These are phyloP conservation scores for Daldinia sp. DNA, from an alignment of 2,329 filamentous ascomycete genomes.

Conservation along the genomic window DNA sequence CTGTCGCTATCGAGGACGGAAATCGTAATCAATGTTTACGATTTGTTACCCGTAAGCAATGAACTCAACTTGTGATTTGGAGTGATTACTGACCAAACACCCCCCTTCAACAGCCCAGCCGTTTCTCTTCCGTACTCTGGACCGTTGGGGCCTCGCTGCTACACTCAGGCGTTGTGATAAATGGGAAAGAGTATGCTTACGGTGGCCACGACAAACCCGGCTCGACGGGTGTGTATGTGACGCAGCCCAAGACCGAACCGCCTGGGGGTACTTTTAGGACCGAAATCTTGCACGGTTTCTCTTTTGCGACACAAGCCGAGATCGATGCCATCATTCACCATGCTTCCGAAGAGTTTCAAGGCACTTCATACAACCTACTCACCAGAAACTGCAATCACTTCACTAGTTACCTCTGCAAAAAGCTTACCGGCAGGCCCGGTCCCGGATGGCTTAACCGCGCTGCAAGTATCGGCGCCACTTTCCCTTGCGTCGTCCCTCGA, in stretches of 20 bases:
- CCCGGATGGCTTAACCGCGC: conserved; percentile 84
- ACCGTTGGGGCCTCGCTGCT: conserved; percentile 78
- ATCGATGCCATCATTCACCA: conserved; percentile 74
- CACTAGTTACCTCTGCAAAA: conserved; percentile 77
- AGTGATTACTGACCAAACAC: conserved; percentile 11
- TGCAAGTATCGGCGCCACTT: conserved; percentile 80
- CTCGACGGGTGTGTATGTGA: conserved; percentile 85
- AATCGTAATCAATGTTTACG: conserved; percentile 80
- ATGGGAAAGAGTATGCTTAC: conserved; percentile 83
- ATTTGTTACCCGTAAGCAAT: conserved; percentile 71
- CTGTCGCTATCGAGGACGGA: conserved; percentile 76
- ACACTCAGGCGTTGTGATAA: conserved; percentile 84
- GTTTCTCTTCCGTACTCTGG: conserved; percentile 80
- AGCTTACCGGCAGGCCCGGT: conserved; percentile 73
- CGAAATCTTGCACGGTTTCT: conserved; percentile 82
- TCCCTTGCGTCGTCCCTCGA: conserved; percentile 82
- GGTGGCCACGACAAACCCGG: conserved; percentile 78
- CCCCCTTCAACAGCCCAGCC: conserved; percentile 65
- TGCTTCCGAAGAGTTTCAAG: conserved; percentile 76
- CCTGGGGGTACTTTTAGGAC: conserved; percentile 80
- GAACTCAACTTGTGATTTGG: background rate
- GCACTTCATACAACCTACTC: conserved; percentile 80
- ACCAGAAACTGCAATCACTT: conserved; percentile 92
- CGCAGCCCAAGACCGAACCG: conserved; percentile 73
- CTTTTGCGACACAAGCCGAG: conserved; percentile 72